A percentile compares a stretch with the other conserved stretches of the same genome.
Conservation (phyloP, 2,329 filamentous ascomycete genomes). For the Exophiala alcalophila region DNA sequence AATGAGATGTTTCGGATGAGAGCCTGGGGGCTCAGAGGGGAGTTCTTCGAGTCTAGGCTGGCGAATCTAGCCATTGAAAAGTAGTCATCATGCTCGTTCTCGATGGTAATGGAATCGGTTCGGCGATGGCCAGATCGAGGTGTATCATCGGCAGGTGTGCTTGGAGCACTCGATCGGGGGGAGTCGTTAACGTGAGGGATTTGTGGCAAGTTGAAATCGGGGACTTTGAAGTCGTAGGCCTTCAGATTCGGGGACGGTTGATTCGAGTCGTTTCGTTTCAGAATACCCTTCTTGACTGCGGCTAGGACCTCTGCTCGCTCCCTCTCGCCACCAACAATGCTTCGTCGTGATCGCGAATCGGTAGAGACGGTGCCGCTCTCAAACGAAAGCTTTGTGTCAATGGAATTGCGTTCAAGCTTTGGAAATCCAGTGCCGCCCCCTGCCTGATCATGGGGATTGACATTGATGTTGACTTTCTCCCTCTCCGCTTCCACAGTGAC, state of each 20-base stretch:
- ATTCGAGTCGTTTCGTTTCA: constrained; percentile 73
- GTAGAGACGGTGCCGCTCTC: constrained; percentile 38
- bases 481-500: constrained; percentile 93
- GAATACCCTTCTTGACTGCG: constrained; percentile 88
- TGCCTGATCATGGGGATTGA: constrained; percentile 60
- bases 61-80: constrained; percentile 68
- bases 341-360: constrained; percentile 65
- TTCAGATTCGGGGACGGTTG: constrained; percentile 67
- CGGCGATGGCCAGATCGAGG: constrained; percentile 57
- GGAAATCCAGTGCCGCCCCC: constrained; percentile 78
- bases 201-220: constrained; percentile 57
- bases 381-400: constrained; percentile 58
- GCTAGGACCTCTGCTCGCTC: constrained; percentile 90
- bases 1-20: constrained; percentile 68
- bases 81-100: constrained; percentile 93
- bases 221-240: constrained; percentile 54
- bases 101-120: constrained; percentile 66
- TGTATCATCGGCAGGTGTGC: constrained; percentile 74
- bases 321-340: constrained; percentile 83
- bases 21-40: constrained; percentile 71
- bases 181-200: constrained; percentile 69
- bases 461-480: constrained; percentile 74
- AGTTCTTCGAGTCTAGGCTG: constrained; percentile 72
- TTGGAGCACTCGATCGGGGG: constrained; percentile 79
- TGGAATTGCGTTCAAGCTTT: constrained; percentile 75